Base-by-base conservation (phyloP, 108 stramenopile species). In the Stephanodiscus minutulus region DNA sequence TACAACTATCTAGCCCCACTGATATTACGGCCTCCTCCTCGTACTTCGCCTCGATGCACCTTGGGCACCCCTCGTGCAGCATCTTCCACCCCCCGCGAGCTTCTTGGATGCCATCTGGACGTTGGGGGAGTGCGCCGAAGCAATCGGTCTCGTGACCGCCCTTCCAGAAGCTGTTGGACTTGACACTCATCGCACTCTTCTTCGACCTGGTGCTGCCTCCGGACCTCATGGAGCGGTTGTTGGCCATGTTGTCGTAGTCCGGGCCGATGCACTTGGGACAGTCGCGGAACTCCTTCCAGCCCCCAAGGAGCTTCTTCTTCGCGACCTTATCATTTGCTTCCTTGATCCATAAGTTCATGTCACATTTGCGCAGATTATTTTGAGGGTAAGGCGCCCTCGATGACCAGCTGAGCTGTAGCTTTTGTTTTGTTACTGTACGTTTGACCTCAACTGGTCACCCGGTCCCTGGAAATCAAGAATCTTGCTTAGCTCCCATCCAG, bases 31-130 rank as follows among this genome's bases (percentile, higher is more conserved):
- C 28, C 12, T 76, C 68, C 60, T 80, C 79, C 13, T 80, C 79
- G 53, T 73, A 80, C 61, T 61, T 61, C 36, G 79, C 79, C 72
- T 80, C 79, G 53, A 79, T 79, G 61, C 78, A 79, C 29, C 63
- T 67, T 43, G 78, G 78, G 52, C 78, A 79, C 1, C 65, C 78
- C 28, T 27, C 24, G 31, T 72, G 54, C 17, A 79, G 59, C 7
- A 79, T 67, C 60, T 79, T 79, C 78, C 78, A 79, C 22, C 78
- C 78, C 78, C 78, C 7, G 71, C 58, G 0, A 67, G 55, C 28
- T 64, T 68, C 61, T 80, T 80, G 67, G 79, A 60, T 15, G 79
- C 79, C 72, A 80, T 73, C 41, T 80, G 79, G 5, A 80, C 72
- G 15, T 68, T 50, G 10, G 79, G 72, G 33, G 73, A 72, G 57